Evolutionary conservation across 352 stramenopile species (phyloP).

Genomic region (Globisporangium irregulare): DNA sequence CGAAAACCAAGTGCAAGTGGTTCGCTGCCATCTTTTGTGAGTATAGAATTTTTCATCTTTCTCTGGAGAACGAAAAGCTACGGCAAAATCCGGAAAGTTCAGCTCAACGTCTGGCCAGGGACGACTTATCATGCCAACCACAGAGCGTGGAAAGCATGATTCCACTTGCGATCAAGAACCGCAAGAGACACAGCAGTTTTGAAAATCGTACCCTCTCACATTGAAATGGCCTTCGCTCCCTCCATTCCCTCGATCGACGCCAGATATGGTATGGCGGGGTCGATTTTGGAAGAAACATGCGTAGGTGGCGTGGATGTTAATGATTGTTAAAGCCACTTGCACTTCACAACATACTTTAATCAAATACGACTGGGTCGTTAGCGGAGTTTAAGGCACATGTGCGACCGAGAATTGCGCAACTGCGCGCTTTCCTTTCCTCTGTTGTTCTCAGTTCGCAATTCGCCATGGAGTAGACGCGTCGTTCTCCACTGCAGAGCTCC

Average conservation of each 20-base stretch:
- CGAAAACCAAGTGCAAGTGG: too few species aligned
- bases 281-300: neutral
- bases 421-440: neutral
- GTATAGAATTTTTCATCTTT: too few species aligned
- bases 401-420: neutral
- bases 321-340: neutral
- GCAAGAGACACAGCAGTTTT: neutral
- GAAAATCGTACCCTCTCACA: neutral
- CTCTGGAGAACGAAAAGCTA: too few species aligned
- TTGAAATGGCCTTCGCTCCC: neutral
- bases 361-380: neutral
- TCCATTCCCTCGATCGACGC: neutral
- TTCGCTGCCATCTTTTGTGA: too few species aligned
- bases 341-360: neutral
- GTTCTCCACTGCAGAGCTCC: neutral
- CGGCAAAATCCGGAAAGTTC: too few species aligned
- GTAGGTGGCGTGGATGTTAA: neutral
- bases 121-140: too few species aligned
- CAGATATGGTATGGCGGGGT: neutral
- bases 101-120: too few species aligned
- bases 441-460: constrained; percentile 4
- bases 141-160: too few species aligned
- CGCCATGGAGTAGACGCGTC: neutral
- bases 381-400: neutral
- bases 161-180: neutral